Conservation (phyloP, 371 early-diverging fungal species). For the Hamiltosporidium magnivora region DNA sequence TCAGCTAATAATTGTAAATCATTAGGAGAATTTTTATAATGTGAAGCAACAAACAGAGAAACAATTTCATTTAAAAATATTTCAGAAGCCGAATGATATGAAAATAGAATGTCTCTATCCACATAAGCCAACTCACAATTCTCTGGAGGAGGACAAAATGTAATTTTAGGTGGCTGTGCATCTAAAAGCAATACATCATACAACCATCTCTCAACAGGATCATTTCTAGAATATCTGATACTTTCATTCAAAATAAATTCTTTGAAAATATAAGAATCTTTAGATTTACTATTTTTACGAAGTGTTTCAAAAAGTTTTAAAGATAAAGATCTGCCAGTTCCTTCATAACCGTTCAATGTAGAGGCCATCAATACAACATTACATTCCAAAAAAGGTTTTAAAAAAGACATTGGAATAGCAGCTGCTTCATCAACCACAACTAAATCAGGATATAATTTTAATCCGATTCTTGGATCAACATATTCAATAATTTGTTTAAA, state of each 20-base stretch:
- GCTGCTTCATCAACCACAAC: constrained; percentile 98
- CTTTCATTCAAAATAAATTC: constrained; percentile 81
- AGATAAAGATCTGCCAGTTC: constrained; percentile 88
- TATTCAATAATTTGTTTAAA: constrained; percentile 43
- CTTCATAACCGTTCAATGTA: constrained; percentile 97
- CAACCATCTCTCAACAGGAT: constrained; percentile 88
- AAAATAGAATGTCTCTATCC: constrained; percentile 82
- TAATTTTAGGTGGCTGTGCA: constrained; percentile 57
- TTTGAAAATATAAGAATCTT: constrained; percentile 64
- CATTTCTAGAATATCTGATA: constrained; percentile 77
- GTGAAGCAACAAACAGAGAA: constrained; percentile 83
- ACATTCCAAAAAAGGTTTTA: constrained; percentile 73
- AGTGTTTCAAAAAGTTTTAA: constrained; percentile 79
- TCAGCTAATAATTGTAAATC: constrained; percentile 92
- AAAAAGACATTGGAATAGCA: constrained; percentile 82
- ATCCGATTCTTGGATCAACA: constrained; percentile 18
- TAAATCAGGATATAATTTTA: constrained; percentile 62
- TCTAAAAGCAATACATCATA: constrained; percentile 81
- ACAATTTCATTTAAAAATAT: constrained; percentile 86
- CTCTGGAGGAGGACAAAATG: constrained; percentile 76
- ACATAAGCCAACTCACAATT: constrained; percentile 83
- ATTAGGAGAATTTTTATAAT: constrained; percentile 97
- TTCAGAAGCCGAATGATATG: constrained; percentile 81
- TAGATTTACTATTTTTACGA: constrained; percentile 65
- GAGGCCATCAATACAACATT: constrained; percentile 93